These are phyloP conservation scores for Mycocentrospora acerina DNA, from an alignment of 2,329 filamentous ascomycete species.

Conservation along the genomic window DNA sequence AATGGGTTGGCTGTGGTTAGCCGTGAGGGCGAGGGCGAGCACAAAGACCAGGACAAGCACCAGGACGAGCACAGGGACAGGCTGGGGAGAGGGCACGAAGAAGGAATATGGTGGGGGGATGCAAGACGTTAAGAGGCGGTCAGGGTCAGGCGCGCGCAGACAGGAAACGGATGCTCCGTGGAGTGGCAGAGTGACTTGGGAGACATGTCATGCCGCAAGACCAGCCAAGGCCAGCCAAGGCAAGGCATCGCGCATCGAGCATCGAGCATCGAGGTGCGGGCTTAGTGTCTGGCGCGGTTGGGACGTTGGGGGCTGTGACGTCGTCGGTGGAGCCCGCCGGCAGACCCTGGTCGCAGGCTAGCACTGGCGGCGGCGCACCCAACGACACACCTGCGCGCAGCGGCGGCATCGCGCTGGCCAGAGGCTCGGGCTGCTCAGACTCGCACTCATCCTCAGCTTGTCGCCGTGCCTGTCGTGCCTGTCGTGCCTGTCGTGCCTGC, in stretches of 20 bases:
- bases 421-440: conserved; percentile 4
- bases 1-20: too few species aligned
- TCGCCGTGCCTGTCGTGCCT: conserved; percentile 1
- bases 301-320: conserved; percentile 5
- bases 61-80: not conserved
- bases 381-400: too few species aligned
- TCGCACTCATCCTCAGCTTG: not conserved
- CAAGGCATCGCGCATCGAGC: too few species aligned
- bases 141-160: conserved; percentile 3
- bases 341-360: too few species aligned
- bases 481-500: not conserved
- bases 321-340: not conserved
- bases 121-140: conserved; percentile 2
- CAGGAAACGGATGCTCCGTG: conserved; percentile 6
- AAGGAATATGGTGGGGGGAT: not conserved
- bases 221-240: too few species aligned
- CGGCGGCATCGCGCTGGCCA: conserved; percentile 7
- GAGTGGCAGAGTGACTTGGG: conserved; percentile 3
- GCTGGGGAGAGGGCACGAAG: not conserved
- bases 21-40: too few species aligned
- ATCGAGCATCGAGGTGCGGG: too few species aligned
- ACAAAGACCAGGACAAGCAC: not conserved
- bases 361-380: too few species aligned
- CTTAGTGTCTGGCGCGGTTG: not conserved
- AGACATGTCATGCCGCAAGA: conserved; percentile 1